Evolutionary conservation across 371 early-diverging fungal species (phyloP).

Genomic region (Synchytrium microbalum): DNA sequence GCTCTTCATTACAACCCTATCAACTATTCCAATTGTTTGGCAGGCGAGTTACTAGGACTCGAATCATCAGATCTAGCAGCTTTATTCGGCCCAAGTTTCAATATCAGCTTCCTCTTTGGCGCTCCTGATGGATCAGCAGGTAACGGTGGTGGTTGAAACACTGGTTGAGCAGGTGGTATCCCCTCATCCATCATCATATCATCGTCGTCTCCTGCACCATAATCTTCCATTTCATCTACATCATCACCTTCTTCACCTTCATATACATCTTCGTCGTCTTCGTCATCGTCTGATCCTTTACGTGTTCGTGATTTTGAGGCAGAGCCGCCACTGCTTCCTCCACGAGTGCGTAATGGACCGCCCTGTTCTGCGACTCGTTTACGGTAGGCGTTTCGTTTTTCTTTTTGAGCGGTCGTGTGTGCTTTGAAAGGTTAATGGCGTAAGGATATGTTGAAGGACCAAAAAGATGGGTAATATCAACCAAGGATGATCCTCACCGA

Average conservation of each 20-base stretch:
- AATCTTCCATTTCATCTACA: background rate
- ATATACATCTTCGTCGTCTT: background rate
- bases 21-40: background rate
- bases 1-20: background rate
- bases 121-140: background rate
- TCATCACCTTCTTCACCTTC: conserved; percentile 2
- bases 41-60: background rate
- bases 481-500: conserved; percentile 11
- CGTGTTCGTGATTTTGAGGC: conserved; percentile 3
- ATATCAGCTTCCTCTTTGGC: background rate
- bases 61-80: background rate
- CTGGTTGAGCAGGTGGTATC: background rate
- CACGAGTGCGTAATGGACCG: conserved; percentile 14
- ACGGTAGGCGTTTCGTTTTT: background rate
- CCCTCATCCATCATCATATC: background rate
- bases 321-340: conserved; percentile 2
- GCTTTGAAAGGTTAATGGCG: too few species aligned
- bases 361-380: background rate
- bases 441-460: conserved; percentile 13
- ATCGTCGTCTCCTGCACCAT: background rate
- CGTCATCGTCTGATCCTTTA: conserved; percentile 3
- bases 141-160: background rate
- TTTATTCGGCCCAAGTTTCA: background rate
- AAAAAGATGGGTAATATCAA: conserved; percentile 6
- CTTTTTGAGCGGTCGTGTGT: background rate